Evolutionary conservation across 2,329 filamentous ascomycete species (phyloP), one percentile per base, ranked within the genome.

Genomic region (Aspergillus tamarii): DNA sequence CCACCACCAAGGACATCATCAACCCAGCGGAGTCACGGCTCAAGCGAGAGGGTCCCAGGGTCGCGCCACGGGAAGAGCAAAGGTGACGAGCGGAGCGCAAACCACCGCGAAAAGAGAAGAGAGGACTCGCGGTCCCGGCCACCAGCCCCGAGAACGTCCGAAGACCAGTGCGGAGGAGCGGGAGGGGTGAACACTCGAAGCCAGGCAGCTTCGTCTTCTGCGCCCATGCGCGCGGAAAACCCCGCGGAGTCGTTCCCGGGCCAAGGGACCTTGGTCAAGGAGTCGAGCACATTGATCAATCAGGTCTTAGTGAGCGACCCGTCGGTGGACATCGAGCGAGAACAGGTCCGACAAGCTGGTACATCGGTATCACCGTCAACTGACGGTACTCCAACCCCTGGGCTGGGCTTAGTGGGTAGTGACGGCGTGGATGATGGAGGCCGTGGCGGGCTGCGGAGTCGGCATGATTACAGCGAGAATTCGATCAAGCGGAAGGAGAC

Each of bases 1-100:
- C 89, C 91, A 61, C 93, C 91, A 55, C 91, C 92, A 41, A 88
- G 93, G 73, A 94, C 91, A 9, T 96, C 93, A 16, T 95, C 92
- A 50, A 90, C 88, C 67, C 87, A 88, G 68, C 84, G 82, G 81
- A 76, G 74, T 67, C 73, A 78, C 70, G 64, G 72, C 69, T 69
- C 78, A 80, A 75, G 72, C 60, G 76, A 81, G 39, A 78, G 74
- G 64, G 72, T 73, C n/a, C 74, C 76, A 32, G 74, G 81, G 19
- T 77, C 79, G 21, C 78, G 80, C 36, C 76, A 80, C 57, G 68
- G 74, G 34, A 81, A 74, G 69, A 78, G 73, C 63, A 75, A 74
- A 64, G 66, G 68, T 32, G 78, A 81, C 39, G 75, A 81, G 65
- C 76, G 78, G 59, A 74, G 74, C 61, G 73, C 77, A 45, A 76